Evolutionary conservation across 129 eudicot genomes (phyloP), one percentile per base, ranked within the genome.

Genomic region (Chrysanthemum lavandulifolium): DNA sequence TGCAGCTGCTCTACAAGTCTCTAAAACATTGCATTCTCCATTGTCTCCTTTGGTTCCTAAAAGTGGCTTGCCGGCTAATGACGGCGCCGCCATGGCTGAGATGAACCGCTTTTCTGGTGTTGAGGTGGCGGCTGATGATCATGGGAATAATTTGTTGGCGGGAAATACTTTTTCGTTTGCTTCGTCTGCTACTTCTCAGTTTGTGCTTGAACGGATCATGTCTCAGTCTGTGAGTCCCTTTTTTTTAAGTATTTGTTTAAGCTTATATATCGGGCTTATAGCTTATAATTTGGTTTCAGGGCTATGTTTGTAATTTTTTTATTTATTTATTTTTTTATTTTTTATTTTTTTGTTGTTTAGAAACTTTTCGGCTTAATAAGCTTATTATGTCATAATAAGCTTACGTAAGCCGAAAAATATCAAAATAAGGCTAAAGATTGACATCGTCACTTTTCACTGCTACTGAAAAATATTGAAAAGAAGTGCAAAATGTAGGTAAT

Each of bases 141-240:
- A 83, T 1, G 73, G 65, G 0, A 77, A 84, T 0, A 60, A 71
- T 11, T 80, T 85, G 10, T 84, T 85, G 29, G 76, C 95, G 2
- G 96, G 98, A 23, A 89, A 88, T 76, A 88, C 97, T 11, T 94
- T 94, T 69, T 86, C 98, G 5, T 94, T 94, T 62, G 98, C 98
- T 78, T 90, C 97, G 9, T 90, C 98, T 13, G 89, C 96, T 0
- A 90, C 98, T 61, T 94, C 98, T 13, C 98, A 94, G 31, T 93
- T 94, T 18, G 91, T 94, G 62, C 93, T 94, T 47, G 98, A 94
- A 83, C 91, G 97, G 19, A 94, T 94, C 73, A 94, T 94, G 98
- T 88, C 93, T 76, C 98, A 94, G 47, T 87, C 98, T 10, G 98
- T 93, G 66, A 69, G 96, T 73, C 25, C 12, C 8, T 13, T 33